Conservation (phyloP, 179 eudicot species). For the Silene noctiflora region DNA sequence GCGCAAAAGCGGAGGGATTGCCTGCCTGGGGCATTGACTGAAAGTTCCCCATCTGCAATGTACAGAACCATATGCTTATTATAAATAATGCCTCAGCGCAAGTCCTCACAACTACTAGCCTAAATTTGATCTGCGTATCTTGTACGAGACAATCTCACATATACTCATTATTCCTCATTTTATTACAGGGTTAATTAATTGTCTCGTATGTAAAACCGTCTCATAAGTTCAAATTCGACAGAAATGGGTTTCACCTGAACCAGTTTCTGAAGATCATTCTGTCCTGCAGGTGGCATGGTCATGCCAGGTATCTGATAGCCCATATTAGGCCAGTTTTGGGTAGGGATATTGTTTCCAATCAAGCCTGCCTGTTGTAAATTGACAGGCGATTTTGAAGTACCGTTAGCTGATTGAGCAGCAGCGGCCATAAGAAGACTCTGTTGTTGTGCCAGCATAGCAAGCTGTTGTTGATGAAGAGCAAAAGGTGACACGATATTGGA, state of each 20-base stretch:
- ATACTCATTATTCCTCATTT: neutral
- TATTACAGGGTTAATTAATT: neutral
- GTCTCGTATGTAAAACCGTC: neutral
- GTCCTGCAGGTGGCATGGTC: slow-evolving; percentile 57
- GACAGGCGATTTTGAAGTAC: slow-evolving; percentile 43
- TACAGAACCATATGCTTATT: slow-evolving; percentile 7
- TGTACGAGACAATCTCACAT: neutral
- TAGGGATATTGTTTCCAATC: slow-evolving; percentile 48
- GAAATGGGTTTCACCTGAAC: slow-evolving; percentile 53
- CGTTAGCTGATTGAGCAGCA: slow-evolving; percentile 68
- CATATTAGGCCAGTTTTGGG: slow-evolving; percentile 70
- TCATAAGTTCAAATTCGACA: neutral
- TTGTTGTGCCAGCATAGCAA: slow-evolving; percentile 88
- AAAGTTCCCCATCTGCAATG: slow-evolving; percentile 33
- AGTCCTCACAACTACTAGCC: too few relatives aligned
- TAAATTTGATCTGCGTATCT: neutral
- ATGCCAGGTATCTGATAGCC: slow-evolving; percentile 75
- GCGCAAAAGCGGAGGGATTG: slow-evolving; percentile 46
- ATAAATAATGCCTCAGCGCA: neutral
- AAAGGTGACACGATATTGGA: slow-evolving; percentile 84
- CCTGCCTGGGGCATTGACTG: slow-evolving; percentile 41
- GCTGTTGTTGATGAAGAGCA: slow-evolving; percentile 85
- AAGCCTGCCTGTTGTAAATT: slow-evolving; percentile 50
- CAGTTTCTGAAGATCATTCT: slow-evolving; percentile 54
- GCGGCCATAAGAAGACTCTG: slow-evolving; percentile 93